Evolutionary conservation across 2,329 filamentous ascomycete species (phyloP).

Genomic region (Cordyceps tenuipes): DNA sequence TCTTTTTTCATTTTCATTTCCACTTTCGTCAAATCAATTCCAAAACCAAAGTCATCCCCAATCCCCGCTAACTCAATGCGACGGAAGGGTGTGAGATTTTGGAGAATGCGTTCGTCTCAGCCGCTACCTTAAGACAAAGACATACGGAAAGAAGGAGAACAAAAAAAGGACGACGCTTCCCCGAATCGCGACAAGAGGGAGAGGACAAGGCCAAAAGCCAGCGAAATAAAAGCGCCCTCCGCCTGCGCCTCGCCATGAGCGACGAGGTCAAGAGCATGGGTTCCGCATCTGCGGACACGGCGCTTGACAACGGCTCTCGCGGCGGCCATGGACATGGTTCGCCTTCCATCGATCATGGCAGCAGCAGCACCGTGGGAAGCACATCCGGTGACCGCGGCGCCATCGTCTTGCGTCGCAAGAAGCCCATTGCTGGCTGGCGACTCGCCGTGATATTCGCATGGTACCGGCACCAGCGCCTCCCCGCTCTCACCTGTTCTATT

Average conservation of each 20-base stretch:
- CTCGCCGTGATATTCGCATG: conserved; percentile 14
- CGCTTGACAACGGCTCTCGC: not conserved
- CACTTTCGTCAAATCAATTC: not conserved
- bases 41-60: not conserved
- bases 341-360: not conserved
- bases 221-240: not conserved
- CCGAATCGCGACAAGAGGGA: not conserved
- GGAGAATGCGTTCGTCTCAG: not conserved
- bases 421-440: conserved; percentile 15
- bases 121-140: not conserved
- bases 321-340: not conserved
- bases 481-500: not conserved
- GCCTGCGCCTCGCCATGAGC: not conserved
- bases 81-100: not conserved
- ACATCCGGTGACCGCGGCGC: not conserved
- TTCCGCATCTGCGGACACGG: conserved; percentile 1
- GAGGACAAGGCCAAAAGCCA: not conserved
- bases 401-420: conserved; percentile 13
- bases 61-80: too few species aligned
- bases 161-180: too few species aligned
- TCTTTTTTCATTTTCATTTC: not conserved
- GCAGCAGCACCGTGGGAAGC: not conserved
- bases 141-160: not conserved
- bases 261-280: conserved; percentile 5
- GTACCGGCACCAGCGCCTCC: conserved; percentile 7